A percentile compares a stretch with the other conserved stretches of the same genome.
Evolutionary conservation across 2,329 filamentous ascomycete species (phyloP).

Genomic region (Penicillium sp.): DNA sequence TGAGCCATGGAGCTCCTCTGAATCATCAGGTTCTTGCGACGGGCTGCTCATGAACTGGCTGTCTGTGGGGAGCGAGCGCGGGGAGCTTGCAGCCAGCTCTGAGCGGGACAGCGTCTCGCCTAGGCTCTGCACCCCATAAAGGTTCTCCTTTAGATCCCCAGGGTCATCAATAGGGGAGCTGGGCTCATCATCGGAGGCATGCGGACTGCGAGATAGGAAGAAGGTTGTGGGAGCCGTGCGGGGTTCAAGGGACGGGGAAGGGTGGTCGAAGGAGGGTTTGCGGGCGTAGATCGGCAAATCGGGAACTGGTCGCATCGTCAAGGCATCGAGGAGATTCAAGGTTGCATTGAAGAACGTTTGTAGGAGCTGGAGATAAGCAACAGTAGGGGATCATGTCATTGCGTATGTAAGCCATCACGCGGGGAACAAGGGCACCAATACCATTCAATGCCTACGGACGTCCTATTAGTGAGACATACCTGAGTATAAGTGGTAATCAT

Average conservation of each 20-base stretch:
- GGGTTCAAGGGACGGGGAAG: slow-evolving; percentile 33
- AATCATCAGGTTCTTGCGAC: slow-evolving; percentile 15
- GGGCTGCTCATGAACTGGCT: neutral
- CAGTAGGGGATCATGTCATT: slow-evolving; percentile 9
- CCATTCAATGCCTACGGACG: neutral
- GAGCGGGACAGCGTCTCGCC: slow-evolving; percentile 48
- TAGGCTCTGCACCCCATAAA: slow-evolving; percentile 55
- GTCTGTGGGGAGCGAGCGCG: slow-evolving; percentile 13
- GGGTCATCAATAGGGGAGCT: slow-evolving; percentile 28
- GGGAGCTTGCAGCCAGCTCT: slow-evolving; percentile 10
- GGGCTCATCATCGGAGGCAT: slow-evolving; percentile 41
- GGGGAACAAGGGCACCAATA: slow-evolving; percentile 2
- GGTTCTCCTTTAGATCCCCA: slow-evolving; percentile 40
- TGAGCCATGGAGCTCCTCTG: slow-evolving; percentile 19
- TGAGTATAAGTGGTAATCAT: neutral
- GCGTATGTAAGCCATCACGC: slow-evolving; percentile 21
- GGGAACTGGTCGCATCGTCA: slow-evolving; percentile 37
- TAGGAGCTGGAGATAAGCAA: neutral
- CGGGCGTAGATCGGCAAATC: slow-evolving; percentile 33
- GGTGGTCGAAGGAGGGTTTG: slow-evolving; percentile 33
- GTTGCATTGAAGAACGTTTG: neutral
- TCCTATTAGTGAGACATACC: neutral
- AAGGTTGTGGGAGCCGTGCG: slow-evolving; percentile 51
- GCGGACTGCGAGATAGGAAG: slow-evolving; percentile 52
- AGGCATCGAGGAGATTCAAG: slow-evolving; percentile 5